Percentiles rank a stretch among this genome's conserved stretches.
Evolutionary conservation across 805 yeast species (phyloP).

Genomic region (Myxozyma kluyveri): DNA sequence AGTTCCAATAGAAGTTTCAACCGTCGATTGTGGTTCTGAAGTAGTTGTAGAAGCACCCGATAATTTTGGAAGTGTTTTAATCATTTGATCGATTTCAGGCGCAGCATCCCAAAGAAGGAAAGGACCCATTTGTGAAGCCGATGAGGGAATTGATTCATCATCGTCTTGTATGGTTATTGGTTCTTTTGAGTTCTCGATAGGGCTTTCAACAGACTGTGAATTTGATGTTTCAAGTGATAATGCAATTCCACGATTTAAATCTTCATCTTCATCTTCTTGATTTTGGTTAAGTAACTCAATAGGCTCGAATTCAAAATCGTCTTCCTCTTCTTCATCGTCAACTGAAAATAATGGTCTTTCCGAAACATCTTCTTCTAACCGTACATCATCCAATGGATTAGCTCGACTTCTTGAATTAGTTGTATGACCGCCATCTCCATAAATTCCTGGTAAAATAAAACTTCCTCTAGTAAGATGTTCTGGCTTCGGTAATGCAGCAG

Average conservation of each 20-base stretch:
- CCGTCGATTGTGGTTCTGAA: not conserved
- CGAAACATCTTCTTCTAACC: not conserved
- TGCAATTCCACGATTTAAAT: constrained; percentile 20
- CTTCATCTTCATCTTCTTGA: constrained; percentile 12
- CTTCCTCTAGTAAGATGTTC: constrained; percentile 14
- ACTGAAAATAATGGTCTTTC: constrained; percentile 18
- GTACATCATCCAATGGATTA: not conserved
- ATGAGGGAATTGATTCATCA: not conserved
- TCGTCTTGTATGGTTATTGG: not conserved
- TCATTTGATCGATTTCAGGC: constrained; percentile 9
- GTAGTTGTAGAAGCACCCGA: not conserved
- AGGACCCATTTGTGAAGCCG: constrained; percentile 6
- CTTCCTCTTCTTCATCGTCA: constrained; percentile 15
- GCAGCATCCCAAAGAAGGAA: constrained; percentile 17
- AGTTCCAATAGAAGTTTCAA: too few species aligned
- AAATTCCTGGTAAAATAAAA: constrained; percentile 14
- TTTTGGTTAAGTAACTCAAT: not conserved
- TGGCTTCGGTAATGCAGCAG: constrained; percentile 8
- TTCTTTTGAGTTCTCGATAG: not conserved
- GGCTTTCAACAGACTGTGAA: not conserved
- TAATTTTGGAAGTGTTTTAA: constrained; percentile 19
- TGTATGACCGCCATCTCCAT: not conserved
- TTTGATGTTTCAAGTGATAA: not conserved
- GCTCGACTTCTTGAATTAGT: not conserved
- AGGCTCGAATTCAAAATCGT: not conserved